A percentile compares a stretch with the other conserved stretches of the same genome.
phyloP scores from a whole-genome alignment of 371 early-diverging fungal species.

The Caulochytrium protostelioides region DNA sequence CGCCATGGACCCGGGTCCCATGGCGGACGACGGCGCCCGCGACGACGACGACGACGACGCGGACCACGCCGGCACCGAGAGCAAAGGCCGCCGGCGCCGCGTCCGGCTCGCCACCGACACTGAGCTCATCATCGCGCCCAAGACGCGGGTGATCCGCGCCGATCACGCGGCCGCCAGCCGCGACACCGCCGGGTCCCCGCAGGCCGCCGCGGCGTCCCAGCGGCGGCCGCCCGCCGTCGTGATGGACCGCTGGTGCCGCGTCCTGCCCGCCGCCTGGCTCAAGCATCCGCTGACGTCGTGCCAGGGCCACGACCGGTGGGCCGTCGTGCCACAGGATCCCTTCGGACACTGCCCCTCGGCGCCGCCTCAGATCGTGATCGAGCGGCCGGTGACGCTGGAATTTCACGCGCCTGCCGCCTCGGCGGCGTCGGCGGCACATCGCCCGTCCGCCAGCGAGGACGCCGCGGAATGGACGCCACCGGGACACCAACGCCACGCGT shows the following conservation, averaged over 20 bases:
- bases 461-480: no score
- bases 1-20: no score
- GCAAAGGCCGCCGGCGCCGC: slow-evolving; percentile 19
- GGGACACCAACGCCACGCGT: no score
- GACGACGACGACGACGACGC: neutral
- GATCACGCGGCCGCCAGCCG: neutral
- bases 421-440: no score
- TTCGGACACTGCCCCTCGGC: no score
- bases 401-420: no score
- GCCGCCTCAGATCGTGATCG: no score
- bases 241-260: slow-evolving; percentile 9
- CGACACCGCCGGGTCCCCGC: neutral
- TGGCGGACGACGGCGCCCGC: neutral
- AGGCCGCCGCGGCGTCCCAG: neutral
- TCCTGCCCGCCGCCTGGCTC: slow-evolving; percentile 5
- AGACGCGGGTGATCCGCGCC: slow-evolving; percentile 27
- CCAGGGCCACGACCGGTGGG: slow-evolving; percentile 56
- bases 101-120: slow-evolving; percentile 39
- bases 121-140: slow-evolving; percentile 64
- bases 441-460: no score
- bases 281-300: slow-evolving; percentile 34
- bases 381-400: no score
- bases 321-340: no score
- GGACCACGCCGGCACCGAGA: neutral
- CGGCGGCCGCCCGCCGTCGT: slow-evolving; percentile 2